Conservation (phyloP, 2,329 filamentous ascomycete species). For the Hypoxylon sp. region DNA sequence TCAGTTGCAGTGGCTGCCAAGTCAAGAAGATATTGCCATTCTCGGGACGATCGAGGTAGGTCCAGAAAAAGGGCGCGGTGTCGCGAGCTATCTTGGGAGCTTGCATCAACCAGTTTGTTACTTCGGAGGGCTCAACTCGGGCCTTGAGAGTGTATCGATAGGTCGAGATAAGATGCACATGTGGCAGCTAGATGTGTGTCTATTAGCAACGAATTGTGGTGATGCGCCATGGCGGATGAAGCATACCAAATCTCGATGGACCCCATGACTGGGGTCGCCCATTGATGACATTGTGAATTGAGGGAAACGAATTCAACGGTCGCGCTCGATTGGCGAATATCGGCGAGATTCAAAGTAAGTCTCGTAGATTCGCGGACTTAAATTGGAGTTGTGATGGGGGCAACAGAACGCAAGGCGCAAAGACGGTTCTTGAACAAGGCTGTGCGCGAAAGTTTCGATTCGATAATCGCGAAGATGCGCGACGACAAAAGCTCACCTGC, state of each 20-base stretch:
- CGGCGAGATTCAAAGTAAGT: not conserved
- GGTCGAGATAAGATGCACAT: slow-evolving; percentile 90
- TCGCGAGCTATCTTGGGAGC: slow-evolving; percentile 89
- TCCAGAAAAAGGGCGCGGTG: slow-evolving; percentile 90
- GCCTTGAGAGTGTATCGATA: slow-evolving; percentile 82
- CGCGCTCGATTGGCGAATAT: slow-evolving; percentile 20
- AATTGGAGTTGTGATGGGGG: slow-evolving; percentile 11
- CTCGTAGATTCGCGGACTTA: not conserved
- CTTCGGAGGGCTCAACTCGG: slow-evolving; percentile 78
- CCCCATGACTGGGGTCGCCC: slow-evolving; percentile 62
- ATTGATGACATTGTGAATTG: slow-evolving; percentile 51
- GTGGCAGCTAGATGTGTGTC: slow-evolving; percentile 70
- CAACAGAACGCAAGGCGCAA: slow-evolving; percentile 27
- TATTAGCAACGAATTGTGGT: slow-evolving; percentile 26
- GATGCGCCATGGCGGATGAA: slow-evolving; percentile 15
- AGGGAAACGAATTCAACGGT: slow-evolving; percentile 22
- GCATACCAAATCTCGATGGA: slow-evolving; percentile 59
- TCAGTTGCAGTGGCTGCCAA: slow-evolving; percentile 84
- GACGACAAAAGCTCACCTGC: slow-evolving; percentile 29
- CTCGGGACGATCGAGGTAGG: slow-evolving; percentile 83
- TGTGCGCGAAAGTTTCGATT: slow-evolving; percentile 39
- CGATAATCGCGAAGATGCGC: slow-evolving; percentile 41
- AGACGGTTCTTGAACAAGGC: slow-evolving; percentile 19
- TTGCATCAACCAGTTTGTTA: slow-evolving; percentile 84
- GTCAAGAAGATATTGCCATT: slow-evolving; percentile 87